Percentiles rank a stretch among this genome's conserved stretches.
phyloP scores from a whole-genome alignment of 257 asterid species.

The Plantago elongata region DNA sequence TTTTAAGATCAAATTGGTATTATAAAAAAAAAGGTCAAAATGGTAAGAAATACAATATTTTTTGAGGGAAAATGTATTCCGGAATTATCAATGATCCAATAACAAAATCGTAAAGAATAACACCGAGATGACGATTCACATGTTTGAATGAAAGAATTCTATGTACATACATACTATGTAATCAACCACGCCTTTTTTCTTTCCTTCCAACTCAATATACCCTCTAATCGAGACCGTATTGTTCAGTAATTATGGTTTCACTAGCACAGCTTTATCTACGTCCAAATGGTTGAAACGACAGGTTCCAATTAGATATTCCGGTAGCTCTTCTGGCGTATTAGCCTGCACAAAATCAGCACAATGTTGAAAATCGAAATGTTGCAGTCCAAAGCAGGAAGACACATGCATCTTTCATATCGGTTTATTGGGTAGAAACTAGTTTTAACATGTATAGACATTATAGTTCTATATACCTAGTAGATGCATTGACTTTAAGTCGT shows the following conservation, averaged over 20 bases:
- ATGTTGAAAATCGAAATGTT: not conserved
- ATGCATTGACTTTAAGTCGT: too few species aligned
- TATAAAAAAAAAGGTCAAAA: too few species aligned
- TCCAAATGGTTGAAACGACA: slow-evolving; percentile 85
- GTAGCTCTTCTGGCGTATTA: slow-evolving; percentile 76
- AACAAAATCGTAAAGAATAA: not conserved
- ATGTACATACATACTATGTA: not conserved
- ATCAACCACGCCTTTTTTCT: not conserved
- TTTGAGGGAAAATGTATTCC: too few species aligned
- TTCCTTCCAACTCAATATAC: not conserved
- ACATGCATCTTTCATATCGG: not conserved
- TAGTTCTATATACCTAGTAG: too few species aligned
- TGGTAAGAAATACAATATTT: too few species aligned
- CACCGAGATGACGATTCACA: not conserved
- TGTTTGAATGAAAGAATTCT: slow-evolving; percentile 3
- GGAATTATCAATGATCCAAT: too few species aligned
- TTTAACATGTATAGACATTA: too few species aligned
- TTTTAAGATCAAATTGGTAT: too few species aligned
- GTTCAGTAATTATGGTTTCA: slow-evolving; percentile 29
- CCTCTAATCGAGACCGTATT: slow-evolving; percentile 1
- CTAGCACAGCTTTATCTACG: slow-evolving; percentile 49
- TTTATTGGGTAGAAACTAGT: not conserved
- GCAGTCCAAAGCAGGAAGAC: not conserved
- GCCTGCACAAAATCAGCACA: slow-evolving; percentile 35
- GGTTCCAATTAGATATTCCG: slow-evolving; percentile 77